Evolutionary conservation across 2,329 filamentous ascomycete species (phyloP), one percentile per base, ranked within the genome.

Genomic region (Metarhizium brunneum): DNA sequence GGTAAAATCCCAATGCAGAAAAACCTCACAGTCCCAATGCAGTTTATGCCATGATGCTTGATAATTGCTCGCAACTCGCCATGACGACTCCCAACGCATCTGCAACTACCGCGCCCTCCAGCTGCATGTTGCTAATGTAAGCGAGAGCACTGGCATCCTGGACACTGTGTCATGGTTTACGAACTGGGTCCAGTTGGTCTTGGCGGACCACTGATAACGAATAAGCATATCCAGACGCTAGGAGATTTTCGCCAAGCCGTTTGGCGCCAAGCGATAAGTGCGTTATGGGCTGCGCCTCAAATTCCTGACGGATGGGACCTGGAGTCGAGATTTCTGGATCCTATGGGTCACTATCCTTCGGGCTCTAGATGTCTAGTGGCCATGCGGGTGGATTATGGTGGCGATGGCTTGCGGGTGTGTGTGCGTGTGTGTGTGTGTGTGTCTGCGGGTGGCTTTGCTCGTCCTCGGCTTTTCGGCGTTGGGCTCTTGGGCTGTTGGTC

Each of bases 181-280:
- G 5, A 14, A 18, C 13, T 42, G 40, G 13, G 14, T 14, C 14
- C n/a, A 6, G 40, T 16, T 14, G 5, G 29, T 38, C 52, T 54
- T 54, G 52, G 52, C 52, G 45, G 45, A 42, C 45, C 29, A 16
- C 5, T 2, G n/a, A 11, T 35, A 36, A 47, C 54, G 36, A 56
- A 56, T 56, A 29, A 49, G 25, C 8, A 42, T 43, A 25, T 42
- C 50, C 8, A 8, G n/a, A n/a, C 36, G 30, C 16, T 2, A n/a
- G 30, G 18, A 49, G 20, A 4, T 48, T 53, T 20, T 35, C 50
- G 18, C 18, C 42, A 18, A 13, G 38, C 32, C 29, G 20, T 52
- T 45, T 32, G 35, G 47, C 45, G 54, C 54, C 50, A 56, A 53
- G 50, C 45, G 54, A 56, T 53, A 56, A 50, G 50, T 35, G 5